Conservation (phyloP, 768 basidiomycete genomes). For the Mycena rosella region DNA sequence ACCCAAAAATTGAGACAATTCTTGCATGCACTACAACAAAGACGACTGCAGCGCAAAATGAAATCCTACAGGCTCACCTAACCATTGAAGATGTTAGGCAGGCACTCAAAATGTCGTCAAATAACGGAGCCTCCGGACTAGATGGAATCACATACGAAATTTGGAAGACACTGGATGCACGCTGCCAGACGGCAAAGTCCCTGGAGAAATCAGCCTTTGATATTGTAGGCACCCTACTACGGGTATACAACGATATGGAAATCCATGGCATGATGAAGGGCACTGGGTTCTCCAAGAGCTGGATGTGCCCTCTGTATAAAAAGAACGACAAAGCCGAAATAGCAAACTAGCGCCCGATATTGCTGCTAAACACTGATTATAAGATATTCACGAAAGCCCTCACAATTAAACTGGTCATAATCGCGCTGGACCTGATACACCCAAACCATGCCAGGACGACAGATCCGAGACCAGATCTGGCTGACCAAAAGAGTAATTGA, state of each 20-base stretch:
- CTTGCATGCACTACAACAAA: neutral
- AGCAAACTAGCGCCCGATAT: neutral
- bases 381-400: neutral
- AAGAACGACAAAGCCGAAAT: neutral
- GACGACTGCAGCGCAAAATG: neutral
- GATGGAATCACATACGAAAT: constrained; percentile 4
- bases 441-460: too few relatives aligned
- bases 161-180: neutral
- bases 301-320: too few relatives aligned
- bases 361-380: neutral
- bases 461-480: neutral
- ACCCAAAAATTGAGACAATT: neutral
- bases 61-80: neutral
- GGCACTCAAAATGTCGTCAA: neutral
- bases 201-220: neutral
- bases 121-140: neutral
- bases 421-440: neutral
- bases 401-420: neutral
- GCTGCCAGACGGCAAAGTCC: neutral
- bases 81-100: neutral
- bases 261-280: neutral
- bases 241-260: neutral
- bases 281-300: neutral
- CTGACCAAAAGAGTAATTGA: neutral
- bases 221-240: neutral